Base-by-base conservation (phyloP, 371 early-diverging fungal species). In the Lichtheimia hyalospora region DNA sequence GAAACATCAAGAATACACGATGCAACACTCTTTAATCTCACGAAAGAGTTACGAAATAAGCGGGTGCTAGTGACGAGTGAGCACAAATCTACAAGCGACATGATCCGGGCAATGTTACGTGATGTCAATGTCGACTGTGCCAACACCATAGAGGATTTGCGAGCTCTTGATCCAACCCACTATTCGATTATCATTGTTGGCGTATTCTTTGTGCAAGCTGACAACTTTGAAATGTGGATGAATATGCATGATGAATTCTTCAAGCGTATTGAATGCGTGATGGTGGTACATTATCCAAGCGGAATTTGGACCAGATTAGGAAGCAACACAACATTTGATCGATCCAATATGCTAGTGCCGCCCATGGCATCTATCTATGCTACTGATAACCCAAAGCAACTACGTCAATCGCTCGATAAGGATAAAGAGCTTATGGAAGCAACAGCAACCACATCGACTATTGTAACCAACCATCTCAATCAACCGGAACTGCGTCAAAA, bases 221-320 rank as follows among this genome's bases (percentile, higher is more conserved):
- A 58, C n/a, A n/a, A n/a, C 23, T 68, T 60, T 24, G 39, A 41
- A 10, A 13, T 53, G 4, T 70, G 67, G 66, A 43, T 67, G 23
- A 73, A 70, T n/a, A 57, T 64, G 10, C 60, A 64, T 0, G 61
- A 58, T 18, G 57, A 52, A 21, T 44, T 58, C 2, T 21, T 43
- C 16, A 64, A 64, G 15, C 57, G 60, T 18, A 46, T 64, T 34
- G 54, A 60, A 1, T 49, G 64, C 28, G 54, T 77, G 16, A 62
- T 77, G 10, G 58, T 77, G 12, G 63, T 74, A 70, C 71, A 74
- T 49, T 77, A 77, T 56, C 77, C 77, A 10, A 74, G 72, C 6
- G 72, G 68, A 0, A 58, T 62, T 20, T 34, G 34, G 34, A 34
- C 34, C 10, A 6, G 34, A 8, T 34, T 34, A 34, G 34, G 34